Conservation (phyloP, 306 rosid species). For the Corylus avellana region DNA sequence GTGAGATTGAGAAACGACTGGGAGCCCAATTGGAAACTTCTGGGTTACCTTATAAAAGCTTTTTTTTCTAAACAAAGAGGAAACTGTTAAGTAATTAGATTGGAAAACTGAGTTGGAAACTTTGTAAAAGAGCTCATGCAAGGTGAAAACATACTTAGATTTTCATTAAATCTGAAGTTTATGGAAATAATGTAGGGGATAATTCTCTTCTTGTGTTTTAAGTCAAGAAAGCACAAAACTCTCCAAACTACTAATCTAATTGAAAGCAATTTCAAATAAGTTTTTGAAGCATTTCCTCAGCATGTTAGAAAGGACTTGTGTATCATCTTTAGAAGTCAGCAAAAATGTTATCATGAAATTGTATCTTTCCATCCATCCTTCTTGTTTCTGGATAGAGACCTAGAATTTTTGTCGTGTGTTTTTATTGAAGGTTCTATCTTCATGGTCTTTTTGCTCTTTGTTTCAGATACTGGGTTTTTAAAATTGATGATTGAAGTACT, state of each 20-base stretch:
- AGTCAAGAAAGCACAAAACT: not conserved
- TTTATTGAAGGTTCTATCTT: not conserved
- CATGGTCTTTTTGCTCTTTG: no score
- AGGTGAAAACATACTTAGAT: not conserved
- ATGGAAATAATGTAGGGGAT: not conserved
- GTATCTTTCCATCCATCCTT: not conserved
- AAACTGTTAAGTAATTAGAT: not conserved
- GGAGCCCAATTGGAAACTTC: not conserved
- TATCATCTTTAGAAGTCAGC: not conserved
- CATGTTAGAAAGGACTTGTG: not conserved
- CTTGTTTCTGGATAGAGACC: not conserved
- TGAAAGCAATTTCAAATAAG: not conserved
- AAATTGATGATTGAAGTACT: not conserved
- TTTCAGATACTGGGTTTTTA: not conserved
- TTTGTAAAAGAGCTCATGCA: not conserved
- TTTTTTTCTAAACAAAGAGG: not conserved
- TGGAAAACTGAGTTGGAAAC: not conserved
- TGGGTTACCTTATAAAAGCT: slow-evolving; percentile 6
- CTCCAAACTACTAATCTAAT: not conserved
- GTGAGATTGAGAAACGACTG: not conserved
- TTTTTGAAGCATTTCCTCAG: not conserved
- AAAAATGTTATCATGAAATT: not conserved
- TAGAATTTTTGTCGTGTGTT: not conserved
- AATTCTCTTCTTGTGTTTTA: slow-evolving; percentile 1
- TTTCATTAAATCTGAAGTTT: slow-evolving; percentile 23